Conservation (phyloP, 2,329 filamentous ascomycete species). For the Colletotrichum sp. region DNA sequence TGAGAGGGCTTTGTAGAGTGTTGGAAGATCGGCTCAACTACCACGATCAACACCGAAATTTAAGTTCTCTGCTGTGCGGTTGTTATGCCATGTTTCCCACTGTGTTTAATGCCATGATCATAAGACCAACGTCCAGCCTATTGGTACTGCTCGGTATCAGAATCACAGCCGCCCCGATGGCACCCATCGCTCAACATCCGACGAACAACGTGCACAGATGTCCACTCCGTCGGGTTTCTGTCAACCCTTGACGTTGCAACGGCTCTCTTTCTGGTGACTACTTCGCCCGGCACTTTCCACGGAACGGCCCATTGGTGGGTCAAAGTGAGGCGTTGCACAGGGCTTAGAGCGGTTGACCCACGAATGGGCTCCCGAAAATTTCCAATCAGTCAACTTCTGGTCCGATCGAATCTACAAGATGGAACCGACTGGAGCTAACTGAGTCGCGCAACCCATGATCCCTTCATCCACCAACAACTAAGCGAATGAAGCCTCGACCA, state of each 20-base stretch:
- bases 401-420: background rate
- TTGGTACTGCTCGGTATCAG: background rate
- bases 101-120: background rate
- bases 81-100: background rate
- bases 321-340: background rate
- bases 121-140: background rate
- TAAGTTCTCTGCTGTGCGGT: background rate
- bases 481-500: background rate
- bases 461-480: background rate
- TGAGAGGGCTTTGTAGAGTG: background rate
- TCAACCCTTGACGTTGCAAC: background rate
- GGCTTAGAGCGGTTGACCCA: background rate
- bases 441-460: background rate
- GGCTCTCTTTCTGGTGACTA: background rate
- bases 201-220: background rate
- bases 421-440: background rate
- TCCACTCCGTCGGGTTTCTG: background rate
- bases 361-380: background rate
- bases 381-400: background rate
- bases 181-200: background rate
- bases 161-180: background rate
- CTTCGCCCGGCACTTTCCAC: background rate
- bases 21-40: fast-evolving
- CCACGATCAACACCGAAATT: background rate
- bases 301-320: background rate